Evolutionary conservation across 1,139 yeast genomes (phyloP), one percentile per base, ranked within the genome.

Genomic region (Tardiomyces blankii): DNA sequence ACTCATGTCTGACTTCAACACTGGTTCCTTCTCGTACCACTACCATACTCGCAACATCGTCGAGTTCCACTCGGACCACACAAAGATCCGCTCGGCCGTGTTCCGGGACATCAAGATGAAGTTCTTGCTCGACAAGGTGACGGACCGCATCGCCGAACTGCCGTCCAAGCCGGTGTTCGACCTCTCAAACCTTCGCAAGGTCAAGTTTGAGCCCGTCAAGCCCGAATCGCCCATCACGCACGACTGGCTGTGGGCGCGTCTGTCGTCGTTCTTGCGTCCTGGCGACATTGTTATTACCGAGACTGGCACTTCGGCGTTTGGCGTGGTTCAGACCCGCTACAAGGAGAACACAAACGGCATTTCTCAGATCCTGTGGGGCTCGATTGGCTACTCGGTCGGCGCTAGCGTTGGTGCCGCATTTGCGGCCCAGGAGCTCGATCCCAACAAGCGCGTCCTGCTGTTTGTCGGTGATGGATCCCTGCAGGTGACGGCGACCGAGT

Each of bases 381-480:
- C 94, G 42, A 84, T 86, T 65, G 95, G 95, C 59, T 86, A 72
- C 72, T 78, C 95, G 30, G 86, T 84, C 42, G 95, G 95, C 60
- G 84, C 94, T 45, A 75, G 86, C 35, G 68, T 81, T 50, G 95
- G 95, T 66, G 95, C 95, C 28, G 81, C 82, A 33, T 75, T 83
- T 72, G 95, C 94, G 21, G 84, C 88, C 50, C 78, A 78, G 59
- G 95, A 86, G 64, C 59, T 80, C 45, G 80, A 80, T 60, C 78
- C 80, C 45, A 63, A 66, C 53, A 80, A 77, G 65, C 77, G 95
- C 71, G 93, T 83, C 49, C 74, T 84, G 53, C 70, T 86, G 56
- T 86, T 86, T 65, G 83, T 84, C 48, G 95, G 95, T 66, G 95
- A 86, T 64, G 95, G 95, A 62, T 85, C 95, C 27, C 73, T 86